These are phyloP conservation scores for Dryadomyces quercivorus DNA, from an alignment of 2,329 filamentous ascomycete genomes.

Conservation along the genomic window DNA sequence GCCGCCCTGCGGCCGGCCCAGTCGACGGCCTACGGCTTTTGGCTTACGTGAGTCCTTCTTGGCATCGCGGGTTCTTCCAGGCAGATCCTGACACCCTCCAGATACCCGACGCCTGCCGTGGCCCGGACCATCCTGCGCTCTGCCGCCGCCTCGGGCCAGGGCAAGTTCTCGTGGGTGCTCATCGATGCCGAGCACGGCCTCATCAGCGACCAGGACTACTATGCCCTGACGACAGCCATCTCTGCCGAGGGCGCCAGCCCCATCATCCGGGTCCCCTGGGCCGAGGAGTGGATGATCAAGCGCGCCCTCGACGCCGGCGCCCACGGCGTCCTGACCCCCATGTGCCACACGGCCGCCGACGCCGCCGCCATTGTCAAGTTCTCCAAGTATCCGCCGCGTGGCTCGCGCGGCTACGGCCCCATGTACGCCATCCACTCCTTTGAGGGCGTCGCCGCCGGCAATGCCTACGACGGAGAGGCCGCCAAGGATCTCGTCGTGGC, in stretches of 20 bases:
- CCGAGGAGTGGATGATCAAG: conserved; percentile 51
- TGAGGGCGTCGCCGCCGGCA: conserved; percentile 15
- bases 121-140: conserved; percentile 12
- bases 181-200: conserved; percentile 26
- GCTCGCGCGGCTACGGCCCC: conserved; percentile 18
- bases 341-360: conserved; percentile 15
- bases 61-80: not conserved
- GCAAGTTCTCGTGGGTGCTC: conserved; percentile 19
- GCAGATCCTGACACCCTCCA: not conserved
- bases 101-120: conserved; percentile 8
- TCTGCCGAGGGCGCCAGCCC: conserved; percentile 25
- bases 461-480: conserved; percentile 21
- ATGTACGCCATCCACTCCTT: conserved; percentile 17
- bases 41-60: conserved; percentile 10
- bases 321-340: conserved; percentile 43
- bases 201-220: conserved; percentile 24
- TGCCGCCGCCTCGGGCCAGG: conserved; percentile 1
- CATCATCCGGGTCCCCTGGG: conserved; percentile 36
- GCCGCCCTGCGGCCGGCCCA: not conserved
- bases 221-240: conserved; percentile 22
- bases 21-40: conserved; percentile 11
- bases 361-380: conserved; percentile 13
- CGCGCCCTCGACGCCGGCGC: conserved; percentile 46
- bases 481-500: conserved; percentile 19
- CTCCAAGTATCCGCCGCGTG: conserved; percentile 13